phyloP scores from a whole-genome alignment of 1,284 basidiomycete genomes.

The Sparassis latifolia region DNA sequence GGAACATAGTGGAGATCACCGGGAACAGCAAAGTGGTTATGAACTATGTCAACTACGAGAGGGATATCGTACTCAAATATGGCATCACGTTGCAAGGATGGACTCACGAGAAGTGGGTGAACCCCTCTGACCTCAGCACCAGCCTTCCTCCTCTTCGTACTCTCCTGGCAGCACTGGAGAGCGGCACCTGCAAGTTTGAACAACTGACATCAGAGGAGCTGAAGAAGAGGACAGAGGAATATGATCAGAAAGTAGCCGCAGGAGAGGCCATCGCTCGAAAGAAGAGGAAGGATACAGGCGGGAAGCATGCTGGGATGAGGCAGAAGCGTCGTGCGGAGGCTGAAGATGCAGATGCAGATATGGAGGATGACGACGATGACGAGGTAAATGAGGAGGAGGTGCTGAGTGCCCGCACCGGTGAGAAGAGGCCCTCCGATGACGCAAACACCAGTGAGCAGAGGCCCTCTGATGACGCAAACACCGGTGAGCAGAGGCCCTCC shows the following conservation, averaged over 20 bases:
- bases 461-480: background rate
- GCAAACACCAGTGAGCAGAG: background rate
- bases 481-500: background rate
- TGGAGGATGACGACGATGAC: background rate
- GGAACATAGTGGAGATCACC: background rate
- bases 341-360: background rate
- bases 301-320: background rate
- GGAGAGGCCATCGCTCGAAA: background rate
- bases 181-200: background rate
- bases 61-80: background rate
- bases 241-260: background rate
- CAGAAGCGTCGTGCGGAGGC: background rate
- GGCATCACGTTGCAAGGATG: background rate
- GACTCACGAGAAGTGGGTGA: background rate
- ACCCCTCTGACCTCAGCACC: background rate
- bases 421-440: background rate
- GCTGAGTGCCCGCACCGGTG: background rate
- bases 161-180: background rate
- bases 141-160: background rate
- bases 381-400: background rate
- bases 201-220: background rate
- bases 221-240: background rate
- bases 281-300: background rate
- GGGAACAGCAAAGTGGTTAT: background rate
- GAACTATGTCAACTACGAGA: background rate